Evolutionary conservation across 805 yeast genomes (phyloP), one percentile per base, ranked within the genome.

Genomic region (Monosporozyma solicola): DNA sequence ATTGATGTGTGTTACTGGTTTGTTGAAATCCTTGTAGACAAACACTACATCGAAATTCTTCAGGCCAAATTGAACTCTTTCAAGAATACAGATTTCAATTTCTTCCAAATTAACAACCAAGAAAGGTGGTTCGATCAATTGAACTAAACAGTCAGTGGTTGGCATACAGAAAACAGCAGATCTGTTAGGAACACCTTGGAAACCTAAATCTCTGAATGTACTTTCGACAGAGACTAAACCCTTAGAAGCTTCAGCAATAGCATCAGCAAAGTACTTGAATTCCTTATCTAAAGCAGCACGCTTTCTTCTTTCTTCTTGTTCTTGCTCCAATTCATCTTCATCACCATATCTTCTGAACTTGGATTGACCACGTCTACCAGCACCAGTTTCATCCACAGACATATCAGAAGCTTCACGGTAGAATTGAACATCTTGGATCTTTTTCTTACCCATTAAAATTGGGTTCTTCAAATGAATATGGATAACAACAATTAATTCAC

Each of bases 291-390:
- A 79, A 41, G 88, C 80, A 25, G 87, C 86, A 63, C 95, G 87
- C 72, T 97, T 80, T 70, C 92, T 80, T 74, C 97, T 84, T 73
- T 94, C 99, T 70, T 94, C 98, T 72, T 92, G 97, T 73, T 94
- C 99, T 71, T 92, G 97, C 71, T 94, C 98, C 58, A 94, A 76
- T 72, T 94, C 99, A 70, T 94, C 99, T 70, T 94, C 99, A 68
- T 94, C 99, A 48, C 99, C 99, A 67, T 94, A 94, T 64, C 94
- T 73, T 67, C 94, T 75, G 59, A 80, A 80, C 59, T 84, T 76
- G 55, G 60, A 63, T 69, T 84, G 85, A 59, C 79, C 80, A 70
- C 97, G 83, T 73, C 88, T 85, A 57, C 96, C 84, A 55, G 89
- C 91, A 58, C 97, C 96, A 20, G 99, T 94, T 72, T 94, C 99